These are phyloP conservation scores for Ceratocystiopsis sp. DNA, from an alignment of 2,329 filamentous ascomycete species.

Conservation along the genomic window DNA sequence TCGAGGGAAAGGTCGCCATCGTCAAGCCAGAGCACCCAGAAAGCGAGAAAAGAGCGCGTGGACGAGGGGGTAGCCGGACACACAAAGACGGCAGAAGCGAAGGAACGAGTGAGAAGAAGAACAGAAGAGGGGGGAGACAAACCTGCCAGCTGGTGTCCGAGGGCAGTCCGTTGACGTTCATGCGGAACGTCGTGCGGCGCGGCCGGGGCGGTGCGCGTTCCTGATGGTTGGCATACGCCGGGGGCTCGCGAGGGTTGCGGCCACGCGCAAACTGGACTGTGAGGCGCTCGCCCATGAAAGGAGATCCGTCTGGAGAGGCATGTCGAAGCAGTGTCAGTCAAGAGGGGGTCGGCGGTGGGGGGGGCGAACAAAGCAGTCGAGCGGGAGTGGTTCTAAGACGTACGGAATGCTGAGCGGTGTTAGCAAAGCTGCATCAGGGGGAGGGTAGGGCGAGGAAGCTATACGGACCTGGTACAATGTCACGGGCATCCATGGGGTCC, in stretches of 20 bases:
- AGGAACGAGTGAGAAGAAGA: conserved; percentile 5
- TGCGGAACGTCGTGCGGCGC: conserved; percentile 84
- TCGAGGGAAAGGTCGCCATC: too few relatives aligned
- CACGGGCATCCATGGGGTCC: conserved; percentile 92
- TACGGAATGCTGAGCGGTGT: conserved; percentile 11
- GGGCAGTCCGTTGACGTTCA: conserved; percentile 95
- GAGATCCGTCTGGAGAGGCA: conserved; percentile 63
- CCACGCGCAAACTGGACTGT: conserved; percentile 97
- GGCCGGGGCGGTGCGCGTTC: conserved; percentile 54
- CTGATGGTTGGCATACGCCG: conserved; percentile 27
- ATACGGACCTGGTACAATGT: conserved; percentile 75
- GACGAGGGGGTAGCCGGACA: too few relatives aligned
- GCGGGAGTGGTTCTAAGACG: conserved; percentile 4
- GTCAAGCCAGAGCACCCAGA: too few relatives aligned
- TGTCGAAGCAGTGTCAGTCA: conserved; percentile 14
- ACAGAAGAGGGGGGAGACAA: conserved; percentile 36
- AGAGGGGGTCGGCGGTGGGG: conserved; percentile 11
- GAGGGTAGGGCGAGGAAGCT: too few relatives aligned
- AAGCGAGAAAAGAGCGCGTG: too few relatives aligned
- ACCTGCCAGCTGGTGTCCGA: conserved; percentile 99
- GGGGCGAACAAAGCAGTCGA: neutral
- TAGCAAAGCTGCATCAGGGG: neutral
- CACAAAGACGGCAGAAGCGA: too few relatives aligned
- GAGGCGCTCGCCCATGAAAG: conserved; percentile 94
- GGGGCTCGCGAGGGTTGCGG: conserved; percentile 28